phyloP scores from a whole-genome alignment of 202 grass and related monocot genomes.

The Setaria italica region DNA sequence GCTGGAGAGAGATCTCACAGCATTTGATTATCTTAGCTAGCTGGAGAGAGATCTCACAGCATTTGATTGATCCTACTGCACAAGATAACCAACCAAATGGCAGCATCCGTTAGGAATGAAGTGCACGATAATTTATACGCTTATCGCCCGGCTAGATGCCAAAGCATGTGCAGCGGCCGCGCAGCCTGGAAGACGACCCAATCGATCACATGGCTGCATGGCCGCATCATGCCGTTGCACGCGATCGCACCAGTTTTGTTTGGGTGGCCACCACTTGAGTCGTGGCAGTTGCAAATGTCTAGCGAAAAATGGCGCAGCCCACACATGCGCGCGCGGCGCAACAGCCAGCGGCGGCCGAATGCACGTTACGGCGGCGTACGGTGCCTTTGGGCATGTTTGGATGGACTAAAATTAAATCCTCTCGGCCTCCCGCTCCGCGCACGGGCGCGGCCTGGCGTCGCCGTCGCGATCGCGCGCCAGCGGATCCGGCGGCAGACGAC shows the following conservation, averaged over 20 bases:
- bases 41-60: neutral
- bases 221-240: constrained; percentile 15
- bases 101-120: neutral
- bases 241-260: neutral
- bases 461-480: neutral
- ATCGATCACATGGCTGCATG: constrained; percentile 10
- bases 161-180: constrained; percentile 20
- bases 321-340: neutral
- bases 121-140: neutral
- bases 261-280: too few species aligned
- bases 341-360: neutral
- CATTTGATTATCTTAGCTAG: neutral
- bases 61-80: neutral
- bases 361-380: neutral
- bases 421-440: too few species aligned
- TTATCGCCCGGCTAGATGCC: neutral
- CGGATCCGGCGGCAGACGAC: constrained; percentile 1
- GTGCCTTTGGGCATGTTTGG: neutral
- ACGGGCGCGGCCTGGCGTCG: too few species aligned
- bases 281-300: neutral
- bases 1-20: neutral
- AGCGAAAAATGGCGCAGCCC: neutral
- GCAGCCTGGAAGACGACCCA: neutral
- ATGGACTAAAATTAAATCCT: too few species aligned
- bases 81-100: constrained; percentile 5